These are phyloP conservation scores for Diaporthe vexans DNA, from an alignment of 2,329 filamentous ascomycete species.

Conservation along the genomic window DNA sequence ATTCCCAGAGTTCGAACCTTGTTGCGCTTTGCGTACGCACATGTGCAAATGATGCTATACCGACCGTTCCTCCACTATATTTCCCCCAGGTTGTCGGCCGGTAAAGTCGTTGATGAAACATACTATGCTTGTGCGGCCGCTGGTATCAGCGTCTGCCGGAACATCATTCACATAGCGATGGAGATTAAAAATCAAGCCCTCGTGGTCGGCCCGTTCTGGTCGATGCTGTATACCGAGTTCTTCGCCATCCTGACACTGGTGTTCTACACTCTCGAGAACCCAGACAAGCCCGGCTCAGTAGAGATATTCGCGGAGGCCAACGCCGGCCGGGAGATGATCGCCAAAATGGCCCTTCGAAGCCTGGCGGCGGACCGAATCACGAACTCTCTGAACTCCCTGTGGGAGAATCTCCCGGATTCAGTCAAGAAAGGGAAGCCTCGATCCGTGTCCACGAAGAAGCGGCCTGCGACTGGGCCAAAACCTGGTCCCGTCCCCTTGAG, in stretches of 20 bases:
- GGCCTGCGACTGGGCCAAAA: slow-evolving; percentile 64
- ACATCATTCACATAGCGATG: slow-evolving; percentile 84
- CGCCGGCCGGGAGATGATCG: slow-evolving; percentile 86
- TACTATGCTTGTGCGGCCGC: slow-evolving; percentile 81
- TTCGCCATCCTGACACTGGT: slow-evolving; percentile 84
- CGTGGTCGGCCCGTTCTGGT: slow-evolving; percentile 88
- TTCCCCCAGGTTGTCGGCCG: slow-evolving; percentile 71
- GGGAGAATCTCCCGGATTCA: slow-evolving; percentile 84
- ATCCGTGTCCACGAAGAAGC: slow-evolving; percentile 65
- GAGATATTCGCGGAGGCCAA: slow-evolving; percentile 89
- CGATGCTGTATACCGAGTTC: slow-evolving; percentile 87
- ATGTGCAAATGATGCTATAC: slow-evolving; percentile 87
- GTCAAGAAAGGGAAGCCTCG: slow-evolving; percentile 67
- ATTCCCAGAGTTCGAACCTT: slow-evolving; percentile 75
- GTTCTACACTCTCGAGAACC: slow-evolving; percentile 86
- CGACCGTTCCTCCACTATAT: slow-evolving; percentile 88
- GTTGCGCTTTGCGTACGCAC: slow-evolving; percentile 83
- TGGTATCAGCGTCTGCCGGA: slow-evolving; percentile 73
- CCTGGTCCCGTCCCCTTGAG: slow-evolving; percentile 47
- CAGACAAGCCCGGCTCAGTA: slow-evolving; percentile 78
- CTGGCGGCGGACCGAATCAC: slow-evolving; percentile 92
- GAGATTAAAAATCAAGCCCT: slow-evolving; percentile 82
- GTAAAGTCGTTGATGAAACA: slow-evolving; percentile 76
- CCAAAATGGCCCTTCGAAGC: slow-evolving; percentile 83
- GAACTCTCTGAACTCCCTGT: slow-evolving; percentile 79